Base-by-base conservation (phyloP, 1,139 yeast species). In the Hyphopichia burtonii region DNA sequence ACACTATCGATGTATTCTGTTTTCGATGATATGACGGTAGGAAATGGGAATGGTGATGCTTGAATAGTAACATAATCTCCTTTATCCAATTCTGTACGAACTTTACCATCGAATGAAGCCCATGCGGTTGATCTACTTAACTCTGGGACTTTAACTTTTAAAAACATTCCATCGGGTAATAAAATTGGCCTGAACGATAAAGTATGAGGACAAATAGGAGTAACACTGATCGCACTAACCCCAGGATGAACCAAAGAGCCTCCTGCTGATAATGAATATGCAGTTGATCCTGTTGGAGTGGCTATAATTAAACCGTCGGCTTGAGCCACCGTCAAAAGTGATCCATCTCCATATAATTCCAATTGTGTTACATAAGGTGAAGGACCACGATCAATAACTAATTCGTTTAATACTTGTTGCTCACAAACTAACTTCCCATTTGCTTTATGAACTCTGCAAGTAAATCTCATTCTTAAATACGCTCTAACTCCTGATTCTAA, bases 181-280 rank as follows among this genome's bases (percentile, higher is more conserved):
- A 89, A 71, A 44, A 89, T 86, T 1, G 96, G 96, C 51, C 96
- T 73, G 65, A 89, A 89, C 3, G 95, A 86, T 37, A 89, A 71
- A 0, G 96, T 87, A 53, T 89, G 96, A 0, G 96, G 98, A 57
- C 96, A 89, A 46, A 89, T 87, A 0, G 96, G 96, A 0, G 96
- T 89, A 2, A 89, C 89, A 44, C 90, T 82, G 34, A 89, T 86
- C 8, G 96, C 95, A 52, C 89, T 83, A 12, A 89, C 95, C 22
- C 88, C 88, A 0, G 96, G 96, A 53, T 89, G 96, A 2, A 89
- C 94, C 40, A 89, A 71, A 0, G 95, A 83, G 0, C 96, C 96
- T 14, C 96, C 96, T 0, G 96, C 96, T 33, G 94, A 84, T 31
- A 89, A 68, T 0, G 95, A 86, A 59, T 89, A 89, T 0, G 96